These are phyloP conservation scores for Phyllosticta citriasiana DNA, from an alignment of 2,329 filamentous ascomycete species.

Conservation along the genomic window DNA sequence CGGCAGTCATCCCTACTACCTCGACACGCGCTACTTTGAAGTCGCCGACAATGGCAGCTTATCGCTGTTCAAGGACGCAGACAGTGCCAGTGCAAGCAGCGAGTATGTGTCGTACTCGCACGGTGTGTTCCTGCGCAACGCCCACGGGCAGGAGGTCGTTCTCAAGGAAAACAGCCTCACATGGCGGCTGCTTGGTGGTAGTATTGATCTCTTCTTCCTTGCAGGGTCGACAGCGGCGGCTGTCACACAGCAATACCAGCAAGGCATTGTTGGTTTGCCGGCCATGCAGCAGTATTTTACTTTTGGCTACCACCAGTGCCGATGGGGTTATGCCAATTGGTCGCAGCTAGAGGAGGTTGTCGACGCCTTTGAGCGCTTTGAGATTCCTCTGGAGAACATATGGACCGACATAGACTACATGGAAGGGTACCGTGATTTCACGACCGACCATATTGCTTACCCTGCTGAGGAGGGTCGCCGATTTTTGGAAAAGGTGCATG, in stretches of 20 bases:
- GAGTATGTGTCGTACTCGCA: conserved; percentile 60
- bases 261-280: conserved; percentile 57
- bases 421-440: conserved; percentile 51
- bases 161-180: conserved; percentile 55
- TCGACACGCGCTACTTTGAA: conserved; percentile 68
- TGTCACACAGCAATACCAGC: conserved; percentile 62
- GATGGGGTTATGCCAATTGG: conserved; percentile 74
- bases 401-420: conserved; percentile 44
- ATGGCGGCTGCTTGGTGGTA: conserved; percentile 66
- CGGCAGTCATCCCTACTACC: conserved; percentile 66
- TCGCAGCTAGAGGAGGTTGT: conserved; percentile 51
- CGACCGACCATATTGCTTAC: conserved; percentile 45
- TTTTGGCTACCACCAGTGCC: conserved; percentile 73
- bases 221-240: conserved; percentile 59
- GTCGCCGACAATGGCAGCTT: conserved; percentile 37
- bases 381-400: conserved; percentile 43
- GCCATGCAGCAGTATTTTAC: conserved; percentile 75
- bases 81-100: conserved; percentile 21
- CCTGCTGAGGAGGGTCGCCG: conserved; percentile 38
- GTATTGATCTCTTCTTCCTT: conserved; percentile 71
- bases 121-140: conserved; percentile 67
- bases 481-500: conserved; percentile 45
- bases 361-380: conserved; percentile 42
- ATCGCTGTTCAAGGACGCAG: conserved; percentile 42
- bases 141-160: conserved; percentile 65